These are phyloP conservation scores for Plantago elongata DNA, from an alignment of 257 asterid species.

Conservation along the genomic window DNA sequence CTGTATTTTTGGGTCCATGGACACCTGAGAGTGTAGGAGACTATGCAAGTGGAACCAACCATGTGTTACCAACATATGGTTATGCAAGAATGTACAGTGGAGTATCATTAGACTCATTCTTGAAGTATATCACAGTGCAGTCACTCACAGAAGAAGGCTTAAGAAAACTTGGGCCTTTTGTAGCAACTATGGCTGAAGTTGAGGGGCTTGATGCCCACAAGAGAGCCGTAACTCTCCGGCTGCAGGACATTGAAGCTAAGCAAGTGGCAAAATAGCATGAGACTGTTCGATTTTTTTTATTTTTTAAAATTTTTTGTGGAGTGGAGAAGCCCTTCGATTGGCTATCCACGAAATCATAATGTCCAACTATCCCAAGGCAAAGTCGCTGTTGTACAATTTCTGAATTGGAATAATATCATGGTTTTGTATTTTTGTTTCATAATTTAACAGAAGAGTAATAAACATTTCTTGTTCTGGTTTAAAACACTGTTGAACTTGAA, in stretches of 20 bases:
- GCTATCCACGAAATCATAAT: background rate
- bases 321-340: slow-evolving; percentile 4
- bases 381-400: slow-evolving; percentile 15
- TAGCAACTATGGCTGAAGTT: slow-evolving; percentile 85
- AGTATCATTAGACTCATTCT: slow-evolving; percentile 81
- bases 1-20: slow-evolving; percentile 85
- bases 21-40: slow-evolving; percentile 96
- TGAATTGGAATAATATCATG: slow-evolving; percentile 10
- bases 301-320: slow-evolving; percentile 4
- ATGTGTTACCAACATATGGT: slow-evolving; percentile 95
- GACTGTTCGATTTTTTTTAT: slow-evolving; percentile 8
- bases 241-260: slow-evolving; percentile 74
- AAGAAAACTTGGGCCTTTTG: slow-evolving; percentile 81
- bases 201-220: slow-evolving; percentile 98
- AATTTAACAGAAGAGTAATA: background rate
- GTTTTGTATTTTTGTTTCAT: slow-evolving; percentile 9
- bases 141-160: slow-evolving; percentile 87
- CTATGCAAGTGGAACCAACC: slow-evolving; percentile 94
- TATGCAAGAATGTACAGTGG: slow-evolving; percentile 94
- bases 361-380: background rate
- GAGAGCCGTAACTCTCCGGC: slow-evolving; percentile 88
- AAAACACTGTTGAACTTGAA: background rate
- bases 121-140: slow-evolving; percentile 84
- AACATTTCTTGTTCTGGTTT: background rate
- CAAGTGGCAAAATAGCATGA: slow-evolving; percentile 11